Percentiles rank a stretch among this genome's conserved stretches.
Evolutionary conservation across 805 yeast genomes (phyloP).

Genomic region (Yarrowia sp.): DNA sequence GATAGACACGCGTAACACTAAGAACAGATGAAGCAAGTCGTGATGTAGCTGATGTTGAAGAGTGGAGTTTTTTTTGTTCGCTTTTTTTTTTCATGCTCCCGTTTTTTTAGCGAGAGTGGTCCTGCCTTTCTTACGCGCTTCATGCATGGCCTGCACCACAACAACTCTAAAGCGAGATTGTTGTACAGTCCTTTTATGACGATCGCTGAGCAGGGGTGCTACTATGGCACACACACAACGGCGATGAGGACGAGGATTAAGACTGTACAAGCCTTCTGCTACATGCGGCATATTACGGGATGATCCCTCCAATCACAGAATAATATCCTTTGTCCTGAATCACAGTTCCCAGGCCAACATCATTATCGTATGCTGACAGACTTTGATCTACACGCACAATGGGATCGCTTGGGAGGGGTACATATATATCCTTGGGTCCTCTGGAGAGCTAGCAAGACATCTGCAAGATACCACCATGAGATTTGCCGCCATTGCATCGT

Average conservation of each 20-base stretch:
- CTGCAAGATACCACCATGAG: background rate
- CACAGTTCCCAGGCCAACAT: too few species aligned
- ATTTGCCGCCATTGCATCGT: constrained; percentile 1
- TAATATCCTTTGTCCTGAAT: too few species aligned
- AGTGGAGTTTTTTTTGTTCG: background rate
- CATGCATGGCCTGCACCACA: background rate
- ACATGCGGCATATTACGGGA: background rate
- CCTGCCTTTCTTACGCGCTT: constrained; percentile 15
- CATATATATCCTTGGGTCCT: background rate
- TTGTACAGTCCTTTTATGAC: background rate
- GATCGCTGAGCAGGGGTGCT: constrained; percentile 2
- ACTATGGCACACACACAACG: background rate
- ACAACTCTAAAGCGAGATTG: background rate
- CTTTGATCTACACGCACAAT: constrained; percentile 20
- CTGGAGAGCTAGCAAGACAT: background rate
- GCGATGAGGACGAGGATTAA: background rate
- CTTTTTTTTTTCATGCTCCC: background rate
- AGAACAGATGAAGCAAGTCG: background rate
- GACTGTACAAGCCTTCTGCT: background rate
- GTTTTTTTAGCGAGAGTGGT: background rate
- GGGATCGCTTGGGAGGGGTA: constrained; percentile 10
- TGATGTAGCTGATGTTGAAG: background rate
- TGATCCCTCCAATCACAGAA: too few species aligned
- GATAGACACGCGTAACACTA: background rate
- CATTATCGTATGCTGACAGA: background rate